Base-by-base conservation (phyloP, 176 grass and related monocot genomes). In the Cocos nucifera region DNA sequence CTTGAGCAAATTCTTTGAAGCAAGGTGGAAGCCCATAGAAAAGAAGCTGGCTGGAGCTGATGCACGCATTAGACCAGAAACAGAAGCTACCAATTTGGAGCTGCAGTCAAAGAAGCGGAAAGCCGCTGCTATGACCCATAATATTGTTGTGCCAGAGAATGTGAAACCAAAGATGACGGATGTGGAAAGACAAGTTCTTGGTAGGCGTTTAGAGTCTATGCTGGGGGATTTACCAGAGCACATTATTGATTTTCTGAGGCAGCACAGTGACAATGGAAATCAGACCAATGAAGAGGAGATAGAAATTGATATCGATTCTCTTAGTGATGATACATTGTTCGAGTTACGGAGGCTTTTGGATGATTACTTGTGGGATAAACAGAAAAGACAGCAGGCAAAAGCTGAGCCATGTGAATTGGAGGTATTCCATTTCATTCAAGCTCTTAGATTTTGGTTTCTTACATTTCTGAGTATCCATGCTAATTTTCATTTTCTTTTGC, bases 21-120 rank as follows among this genome's bases (percentile, higher is more conserved):
- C 79, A 59, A 75, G 88, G 75, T 98, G 94, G 94, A 98, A 64
- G 59, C 60, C 75, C 54, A 86, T 92, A 15, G 84, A 92, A 62
- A 98, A 89, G 74, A 98, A 98, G 76, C 49, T 87, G 51, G 53
- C 75, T 77, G 24, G 30, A 19, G 60, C 61, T 48, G 64, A 71
- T 1, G 35, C 50, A 22, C 18, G 12, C 22, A 75, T 71, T 69
- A 79, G 72, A 69, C 82, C 78, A 75, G 74, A 85, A 75, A 77
- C 79, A 57, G 30, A 14, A 24, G 63, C 76, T 48, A 59, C 63
- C 5, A 82, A 80, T 64, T 68, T 73, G 75, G 70, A 73, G 70
- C 59, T 77, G 57, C 81, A 73, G 54, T 56, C 77, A 17, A 90
- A 97, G 73, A 88, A 89, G 78, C 82, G 81, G 64, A 95, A 95